Evolutionary conservation across 495 filamentous ascomycete species (phyloP).

Genomic region (Cetradonia linearis): DNA sequence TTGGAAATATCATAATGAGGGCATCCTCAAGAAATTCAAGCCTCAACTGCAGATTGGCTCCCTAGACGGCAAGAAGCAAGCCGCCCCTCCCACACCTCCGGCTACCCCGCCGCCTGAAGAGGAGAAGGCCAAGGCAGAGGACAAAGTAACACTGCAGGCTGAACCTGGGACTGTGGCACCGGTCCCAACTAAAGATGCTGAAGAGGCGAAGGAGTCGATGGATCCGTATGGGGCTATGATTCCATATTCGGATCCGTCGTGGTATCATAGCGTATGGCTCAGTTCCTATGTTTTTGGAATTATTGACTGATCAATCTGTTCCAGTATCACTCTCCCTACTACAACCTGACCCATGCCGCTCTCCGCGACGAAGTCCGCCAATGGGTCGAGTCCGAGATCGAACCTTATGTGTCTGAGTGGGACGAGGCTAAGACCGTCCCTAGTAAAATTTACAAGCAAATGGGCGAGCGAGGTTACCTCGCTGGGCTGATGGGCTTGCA

Average conservation of each 20-base stretch:
- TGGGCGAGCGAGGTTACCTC: slow-evolving; percentile 86
- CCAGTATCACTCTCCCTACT: slow-evolving; percentile 92
- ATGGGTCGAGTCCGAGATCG: slow-evolving; percentile 85
- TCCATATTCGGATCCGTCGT: slow-evolving; percentile 83
- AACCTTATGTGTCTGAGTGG: slow-evolving; percentile 91
- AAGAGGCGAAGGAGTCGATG: slow-evolving; percentile 54
- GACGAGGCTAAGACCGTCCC: slow-evolving; percentile 89
- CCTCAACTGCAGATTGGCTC: slow-evolving; percentile 79
- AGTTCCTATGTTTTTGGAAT: background rate
- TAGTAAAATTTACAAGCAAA: slow-evolving; percentile 80
- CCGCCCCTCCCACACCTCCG: slow-evolving; percentile 44
- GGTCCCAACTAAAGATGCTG: slow-evolving; percentile 33
- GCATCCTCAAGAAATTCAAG: slow-evolving; percentile 93
- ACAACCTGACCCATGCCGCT: slow-evolving; percentile 82
- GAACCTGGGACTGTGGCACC: slow-evolving; percentile 40
- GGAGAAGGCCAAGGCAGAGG: slow-evolving; percentile 41
- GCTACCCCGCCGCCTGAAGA: slow-evolving; percentile 43
- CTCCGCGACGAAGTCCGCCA: slow-evolving; percentile 80
- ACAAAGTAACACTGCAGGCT: slow-evolving; percentile 33
- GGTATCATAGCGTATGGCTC: slow-evolving; percentile 85
- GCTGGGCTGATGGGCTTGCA: slow-evolving; percentile 76
- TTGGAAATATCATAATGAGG: slow-evolving; percentile 98
- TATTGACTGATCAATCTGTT: slow-evolving; percentile 17
- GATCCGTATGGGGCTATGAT: slow-evolving; percentile 80
- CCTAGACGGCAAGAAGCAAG: slow-evolving; percentile 69